A percentile compares a stretch with the other conserved stretches of the same genome.
Evolutionary conservation across 768 basidiomycete species (phyloP).

Genomic region (Kwoniella mangroviensis): DNA sequence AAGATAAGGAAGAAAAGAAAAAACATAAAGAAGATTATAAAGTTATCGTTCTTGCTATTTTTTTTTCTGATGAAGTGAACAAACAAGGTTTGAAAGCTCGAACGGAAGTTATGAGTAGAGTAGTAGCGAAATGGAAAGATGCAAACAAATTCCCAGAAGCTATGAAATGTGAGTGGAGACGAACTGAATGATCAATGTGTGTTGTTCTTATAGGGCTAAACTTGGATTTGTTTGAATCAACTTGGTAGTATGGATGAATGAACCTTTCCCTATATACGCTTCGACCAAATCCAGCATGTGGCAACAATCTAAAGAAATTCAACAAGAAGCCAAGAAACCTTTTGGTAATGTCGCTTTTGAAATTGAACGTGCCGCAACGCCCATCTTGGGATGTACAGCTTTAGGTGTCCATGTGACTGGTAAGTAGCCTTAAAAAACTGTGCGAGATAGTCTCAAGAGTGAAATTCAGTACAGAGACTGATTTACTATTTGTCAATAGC

Average conservation of each 20-base stretch:
- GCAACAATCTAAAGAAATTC: neutral
- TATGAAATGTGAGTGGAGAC: conserved; percentile 51
- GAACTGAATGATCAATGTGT: neutral
- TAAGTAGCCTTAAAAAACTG: conserved; percentile 20
- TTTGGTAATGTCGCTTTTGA: conserved; percentile 68
- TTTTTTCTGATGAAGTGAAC: conserved; percentile 27
- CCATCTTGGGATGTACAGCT: conserved; percentile 84
- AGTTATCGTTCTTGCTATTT: conserved; percentile 32
- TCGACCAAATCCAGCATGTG: conserved; percentile 34
- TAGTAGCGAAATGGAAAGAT: conserved; percentile 52
- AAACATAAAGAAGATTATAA: conserved; percentile 9
- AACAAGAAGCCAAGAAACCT: conserved; percentile 59
- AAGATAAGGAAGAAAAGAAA: conserved; percentile 5
- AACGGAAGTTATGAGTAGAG: conserved; percentile 31
- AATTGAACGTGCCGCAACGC: conserved; percentile 85
- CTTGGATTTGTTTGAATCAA: neutral
- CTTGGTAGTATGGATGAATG: conserved; percentile 77
- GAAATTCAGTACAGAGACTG: too few relatives aligned
- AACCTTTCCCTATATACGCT: conserved; percentile 67
- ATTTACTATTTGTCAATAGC: too few relatives aligned
- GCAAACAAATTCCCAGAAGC: conserved; percentile 51
- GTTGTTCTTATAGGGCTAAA: neutral
- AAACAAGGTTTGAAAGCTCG: conserved; percentile 28
- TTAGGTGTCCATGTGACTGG: conserved; percentile 88
- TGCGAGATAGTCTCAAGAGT: too few relatives aligned